A percentile compares a stretch with the other conserved stretches of the same genome.
These are phyloP conservation scores for Calvatia gigantea DNA, from an alignment of 768 basidiomycete genomes.

Conservation along the genomic window DNA sequence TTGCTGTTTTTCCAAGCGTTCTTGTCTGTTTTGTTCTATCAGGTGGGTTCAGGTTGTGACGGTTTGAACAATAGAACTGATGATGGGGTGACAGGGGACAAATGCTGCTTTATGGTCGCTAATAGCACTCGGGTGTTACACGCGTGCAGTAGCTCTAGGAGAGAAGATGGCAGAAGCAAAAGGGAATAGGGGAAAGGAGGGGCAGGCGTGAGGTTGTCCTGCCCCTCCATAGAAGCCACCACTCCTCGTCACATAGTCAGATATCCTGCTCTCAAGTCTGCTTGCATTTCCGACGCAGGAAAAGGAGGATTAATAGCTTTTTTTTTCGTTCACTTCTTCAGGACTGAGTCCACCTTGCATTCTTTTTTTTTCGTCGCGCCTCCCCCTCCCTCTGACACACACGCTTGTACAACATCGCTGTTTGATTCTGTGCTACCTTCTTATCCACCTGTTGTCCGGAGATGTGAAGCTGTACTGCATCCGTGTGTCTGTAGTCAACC, in stretches of 20 bases:
- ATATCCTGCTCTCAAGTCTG: neutral
- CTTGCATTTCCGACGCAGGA: constrained; percentile 6
- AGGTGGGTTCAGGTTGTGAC: constrained; percentile 38
- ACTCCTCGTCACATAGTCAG: neutral
- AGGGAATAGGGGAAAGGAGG: constrained; percentile 55
- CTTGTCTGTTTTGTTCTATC: constrained; percentile 69
- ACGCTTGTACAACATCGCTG: neutral
- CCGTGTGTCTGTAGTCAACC: neutral
- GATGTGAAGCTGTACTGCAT: neutral
- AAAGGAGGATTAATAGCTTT: constrained; percentile 10
- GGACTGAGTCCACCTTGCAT: constrained; percentile 7
- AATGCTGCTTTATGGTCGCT: constrained; percentile 81
- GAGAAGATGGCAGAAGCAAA: constrained; percentile 69
- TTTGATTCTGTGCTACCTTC: neutral
- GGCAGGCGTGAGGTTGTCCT: constrained; percentile 41
- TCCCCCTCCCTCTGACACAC: neutral
- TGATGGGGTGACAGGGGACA: constrained; percentile 54
- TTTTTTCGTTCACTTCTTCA: constrained; percentile 9
- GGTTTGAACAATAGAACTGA: neutral
- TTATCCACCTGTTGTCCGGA: constrained; percentile 1
- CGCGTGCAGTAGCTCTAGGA: constrained; percentile 59
- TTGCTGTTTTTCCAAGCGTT: constrained; percentile 62
- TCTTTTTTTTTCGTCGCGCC: constrained; percentile 9
- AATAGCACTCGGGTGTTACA: constrained; percentile 66
- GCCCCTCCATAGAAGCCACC: neutral